phyloP scores from a whole-genome alignment of 805 yeast species.

The Candida anglica region DNA sequence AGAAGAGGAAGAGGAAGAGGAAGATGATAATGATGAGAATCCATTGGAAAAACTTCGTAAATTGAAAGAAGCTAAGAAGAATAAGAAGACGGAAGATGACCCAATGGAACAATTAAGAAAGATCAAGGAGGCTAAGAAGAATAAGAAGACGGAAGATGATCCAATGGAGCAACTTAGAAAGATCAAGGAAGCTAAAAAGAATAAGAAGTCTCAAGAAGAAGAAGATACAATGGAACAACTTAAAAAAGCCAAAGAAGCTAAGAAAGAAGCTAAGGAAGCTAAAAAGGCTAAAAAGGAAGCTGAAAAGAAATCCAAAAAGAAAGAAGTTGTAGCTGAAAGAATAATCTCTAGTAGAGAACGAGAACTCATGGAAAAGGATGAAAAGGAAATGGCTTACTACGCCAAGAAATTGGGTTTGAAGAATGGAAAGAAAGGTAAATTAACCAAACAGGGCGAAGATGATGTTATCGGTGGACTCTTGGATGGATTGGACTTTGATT shows the following conservation, averaged over 20 bases:
- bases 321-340: conserved; percentile 5
- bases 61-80: conserved; percentile 18
- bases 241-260: conserved; percentile 14
- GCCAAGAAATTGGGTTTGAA: conserved; percentile 74
- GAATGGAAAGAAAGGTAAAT: conserved; percentile 44
- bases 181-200: conserved; percentile 18
- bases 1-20: conserved; percentile 21
- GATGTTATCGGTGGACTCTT: conserved; percentile 80
- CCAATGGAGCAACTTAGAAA: conserved; percentile 19
- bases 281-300: conserved; percentile 5
- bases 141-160: conserved; percentile 21
- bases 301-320: conserved; percentile 6
- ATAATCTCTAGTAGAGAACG: conserved; percentile 39
- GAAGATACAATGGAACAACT: conserved; percentile 13
- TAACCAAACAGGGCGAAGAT: conserved; percentile 55
- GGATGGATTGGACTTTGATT: conserved; percentile 66
- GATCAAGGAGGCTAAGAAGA: conserved; percentile 18
- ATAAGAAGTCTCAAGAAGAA: conserved; percentile 8
- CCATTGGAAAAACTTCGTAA: conserved; percentile 19
- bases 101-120: conserved; percentile 19
- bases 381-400: conserved; percentile 75
- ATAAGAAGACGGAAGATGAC: conserved; percentile 14
- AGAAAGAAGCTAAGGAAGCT: conserved; percentile 9
- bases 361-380: conserved; percentile 54
- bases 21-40: conserved; percentile 24